Evolutionary conservation across 495 filamentous ascomycete species (phyloP), one percentile per base, ranked within the genome.

Genomic region (Xylaria flabelliformis): DNA sequence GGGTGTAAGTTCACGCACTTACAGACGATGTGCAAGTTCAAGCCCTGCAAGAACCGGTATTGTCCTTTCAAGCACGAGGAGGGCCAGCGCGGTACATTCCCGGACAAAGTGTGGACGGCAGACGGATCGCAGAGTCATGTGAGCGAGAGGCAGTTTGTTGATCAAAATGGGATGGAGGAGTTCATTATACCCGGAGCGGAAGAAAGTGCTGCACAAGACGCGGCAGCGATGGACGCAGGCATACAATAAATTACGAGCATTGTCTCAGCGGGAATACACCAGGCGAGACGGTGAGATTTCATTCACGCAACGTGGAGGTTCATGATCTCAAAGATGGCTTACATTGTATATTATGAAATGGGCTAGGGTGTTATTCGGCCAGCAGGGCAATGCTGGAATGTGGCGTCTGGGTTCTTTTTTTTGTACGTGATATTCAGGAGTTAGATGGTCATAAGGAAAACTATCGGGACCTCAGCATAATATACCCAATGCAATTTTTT

Each of bases 11-110:
- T 97, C 81, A 93, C 93, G 3, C 96, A 99, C 79, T 74, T 90
- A 74, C 84, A 91, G 78, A 92, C 89, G 29, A 85, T 91, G 74
- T 99, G 96, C 91, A 95, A 91, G 73, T 98, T 91, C 82, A 94
- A 90, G 72, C 96, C 96, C 4, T 99, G 96, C 80, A 88, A 93
- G 70, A 97, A 97, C 77, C 87, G 90, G 17, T 86, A 80, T 66
- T 99, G 96, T 78, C 85, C 90, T 29, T 98, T 93, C 86, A 94
- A 95, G 80, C 96, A 99, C 80, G 90, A 88, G 26, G 96, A 97
- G 70, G 97, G 97, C 34, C 97, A 98, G 80, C 85, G 88, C 76
- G 90, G 80, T 85, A 85, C 85, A n/a, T 94, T 93, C 82, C 84
- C 90, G 50, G 93, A 97, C 81, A 97, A 96, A 81, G 94, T 97